phyloP scores from a whole-genome alignment of 1,139 yeast genomes.

The Lodderomyces beijingensis region DNA sequence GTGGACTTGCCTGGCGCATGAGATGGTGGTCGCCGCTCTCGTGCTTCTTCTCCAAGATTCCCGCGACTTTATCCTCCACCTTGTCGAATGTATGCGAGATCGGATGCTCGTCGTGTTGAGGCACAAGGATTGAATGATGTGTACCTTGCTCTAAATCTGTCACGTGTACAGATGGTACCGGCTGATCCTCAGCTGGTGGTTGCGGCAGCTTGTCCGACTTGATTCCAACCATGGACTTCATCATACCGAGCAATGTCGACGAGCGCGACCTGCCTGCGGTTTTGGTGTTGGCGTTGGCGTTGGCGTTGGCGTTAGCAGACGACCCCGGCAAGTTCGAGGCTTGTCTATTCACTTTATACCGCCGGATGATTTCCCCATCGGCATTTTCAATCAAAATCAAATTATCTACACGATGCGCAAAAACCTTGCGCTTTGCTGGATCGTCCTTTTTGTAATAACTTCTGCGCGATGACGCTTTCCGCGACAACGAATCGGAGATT shows the following conservation, averaged over 20 bases:
- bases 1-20: slow-evolving; percentile 10
- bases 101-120: slow-evolving; percentile 10
- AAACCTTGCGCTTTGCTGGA: slow-evolving; percentile 29
- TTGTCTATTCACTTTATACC: slow-evolving; percentile 70
- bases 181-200: slow-evolving; percentile 2
- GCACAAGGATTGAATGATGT: slow-evolving; percentile 7
- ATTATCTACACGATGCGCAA: slow-evolving; percentile 55
- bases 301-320: no score
- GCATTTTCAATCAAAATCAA: slow-evolving; percentile 80
- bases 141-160: slow-evolving; percentile 12
- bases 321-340: slow-evolving; percentile 4
- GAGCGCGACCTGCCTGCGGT: slow-evolving; percentile 27
- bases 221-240: slow-evolving; percentile 51
- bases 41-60: slow-evolving; percentile 16
- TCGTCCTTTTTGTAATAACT: slow-evolving; percentile 29
- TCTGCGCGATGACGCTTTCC: slow-evolving; percentile 11
- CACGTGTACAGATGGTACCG: slow-evolving; percentile 5
- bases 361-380: slow-evolving; percentile 85
- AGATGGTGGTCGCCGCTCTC: slow-evolving; percentile 3
- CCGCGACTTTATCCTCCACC: slow-evolving; percentile 25
- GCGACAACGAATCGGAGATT: slow-evolving; percentile 6
- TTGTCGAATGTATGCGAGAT: slow-evolving; percentile 19
- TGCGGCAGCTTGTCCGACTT: slow-evolving; percentile 15
- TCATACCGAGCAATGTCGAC: slow-evolving; percentile 36
- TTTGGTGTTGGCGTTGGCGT: no score